Evolutionary conservation across 495 filamentous ascomycete species (phyloP).

Genomic region (Clohesyomyces aquaticus): DNA sequence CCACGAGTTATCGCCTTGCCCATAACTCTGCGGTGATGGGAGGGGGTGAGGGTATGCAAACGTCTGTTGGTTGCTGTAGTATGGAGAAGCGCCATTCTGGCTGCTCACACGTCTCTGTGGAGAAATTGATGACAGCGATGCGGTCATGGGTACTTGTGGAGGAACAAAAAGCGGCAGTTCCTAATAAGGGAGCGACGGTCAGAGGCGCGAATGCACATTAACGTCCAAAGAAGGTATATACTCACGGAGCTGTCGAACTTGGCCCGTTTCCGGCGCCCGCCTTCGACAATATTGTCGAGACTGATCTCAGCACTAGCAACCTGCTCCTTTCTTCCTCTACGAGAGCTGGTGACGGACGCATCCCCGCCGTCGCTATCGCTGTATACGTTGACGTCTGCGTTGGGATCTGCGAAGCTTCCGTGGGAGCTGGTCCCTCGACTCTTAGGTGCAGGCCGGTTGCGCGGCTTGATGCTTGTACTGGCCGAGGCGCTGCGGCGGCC

Average conservation of each 20-base stretch:
- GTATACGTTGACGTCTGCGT: conserved; percentile 71
- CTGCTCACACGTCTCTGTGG: conserved; percentile 76
- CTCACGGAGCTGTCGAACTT: conserved; percentile 98
- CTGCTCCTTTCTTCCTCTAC: conserved; percentile 74
- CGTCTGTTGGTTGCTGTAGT: conserved; percentile 69
- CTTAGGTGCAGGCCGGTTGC: conserved; percentile 66
- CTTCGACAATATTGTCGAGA: conserved; percentile 96
- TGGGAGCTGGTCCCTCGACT: conserved; percentile 70
- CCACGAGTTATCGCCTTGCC: conserved; percentile 56
- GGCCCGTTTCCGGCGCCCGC: conserved; percentile 89
- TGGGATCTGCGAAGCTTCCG: conserved; percentile 60
- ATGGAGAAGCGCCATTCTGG: conserved; percentile 67
- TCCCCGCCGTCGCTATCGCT: conserved; percentile 81
- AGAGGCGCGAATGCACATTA: conserved; percentile 1
- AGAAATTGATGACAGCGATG: conserved; percentile 89
- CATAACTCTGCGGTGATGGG: conserved; percentile 79
- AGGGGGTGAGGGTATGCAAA: conserved; percentile 72
- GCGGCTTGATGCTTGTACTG: conserved; percentile 60
- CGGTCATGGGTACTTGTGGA: conserved; percentile 84
- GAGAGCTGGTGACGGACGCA: conserved; percentile 69
- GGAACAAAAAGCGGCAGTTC: conserved; percentile 94
- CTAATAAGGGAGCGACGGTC: conserved; percentile 52
- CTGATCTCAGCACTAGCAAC: conserved; percentile 95
- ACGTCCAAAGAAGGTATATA: conserved; percentile 35
- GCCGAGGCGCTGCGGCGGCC: conserved; percentile 80